These are phyloP conservation scores for Aureobasidium namibiae DNA, from an alignment of 2,329 filamentous ascomycete species.

Conservation along the genomic window DNA sequence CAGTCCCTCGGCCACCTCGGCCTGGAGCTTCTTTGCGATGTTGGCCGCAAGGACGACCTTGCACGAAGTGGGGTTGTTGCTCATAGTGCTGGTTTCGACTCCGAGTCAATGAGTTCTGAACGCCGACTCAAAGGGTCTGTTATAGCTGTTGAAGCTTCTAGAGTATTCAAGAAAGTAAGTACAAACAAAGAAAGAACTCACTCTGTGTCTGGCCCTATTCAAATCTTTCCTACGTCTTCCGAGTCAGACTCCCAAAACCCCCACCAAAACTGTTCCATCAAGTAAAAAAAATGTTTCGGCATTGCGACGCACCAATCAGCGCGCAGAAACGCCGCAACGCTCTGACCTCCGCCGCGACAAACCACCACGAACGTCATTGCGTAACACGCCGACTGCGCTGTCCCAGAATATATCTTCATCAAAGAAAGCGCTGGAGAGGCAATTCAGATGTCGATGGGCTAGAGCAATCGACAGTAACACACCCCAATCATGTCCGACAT, in stretches of 20 bases:
- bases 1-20: slow-evolving; percentile 69
- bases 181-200: neutral
- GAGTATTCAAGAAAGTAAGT: neutral
- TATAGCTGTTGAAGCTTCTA: slow-evolving; percentile 1
- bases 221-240: neutral
- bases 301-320: neutral
- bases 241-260: neutral
- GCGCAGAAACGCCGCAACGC: neutral
- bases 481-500: slow-evolving; percentile 40
- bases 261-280: slow-evolving; percentile 1
- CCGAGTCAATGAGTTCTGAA: neutral
- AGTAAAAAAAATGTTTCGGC: slow-evolving; percentile 11
- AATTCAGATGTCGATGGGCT: neutral
- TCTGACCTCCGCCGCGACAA: neutral
- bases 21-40: slow-evolving; percentile 73
- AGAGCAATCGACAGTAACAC: slow-evolving; percentile 13
- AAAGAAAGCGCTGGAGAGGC: neutral
- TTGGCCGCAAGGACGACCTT: slow-evolving; percentile 86
- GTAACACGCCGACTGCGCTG: neutral
- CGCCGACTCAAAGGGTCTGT: neutral
- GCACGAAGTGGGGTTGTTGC: slow-evolving; percentile 48
- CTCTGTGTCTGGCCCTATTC: neutral
- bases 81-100: neutral
- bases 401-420: neutral
- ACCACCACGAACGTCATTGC: neutral